Evolutionary conservation across 108 stramenopile species (phyloP), one percentile per base, ranked within the genome.

Genomic region (Ochromonas danica): DNA sequence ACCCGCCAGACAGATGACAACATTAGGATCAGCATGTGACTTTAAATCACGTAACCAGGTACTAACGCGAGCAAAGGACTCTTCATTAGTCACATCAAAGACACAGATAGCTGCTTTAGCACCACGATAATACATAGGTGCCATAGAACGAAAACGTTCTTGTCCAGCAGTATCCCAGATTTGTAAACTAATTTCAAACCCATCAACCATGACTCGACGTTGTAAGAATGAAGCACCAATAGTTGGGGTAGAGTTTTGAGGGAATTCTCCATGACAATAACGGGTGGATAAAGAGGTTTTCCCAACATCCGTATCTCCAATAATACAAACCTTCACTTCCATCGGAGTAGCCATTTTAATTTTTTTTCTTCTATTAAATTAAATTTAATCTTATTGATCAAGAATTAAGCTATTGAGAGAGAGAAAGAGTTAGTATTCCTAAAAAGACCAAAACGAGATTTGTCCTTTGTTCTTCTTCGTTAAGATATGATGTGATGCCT

Each of bases 61-160:
- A 6, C 14, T 10, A 25, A 75, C 38, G 36, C 51, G 36, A 33
- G 57, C 39, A 61, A 85, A 85, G 28, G 83, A 84, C 40, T 85
- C 84, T 78, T 85, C 84, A 79, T 83, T 82, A 40, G 83, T 85
- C n/a, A 85, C 83, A 40, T 85, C 84, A 40, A 84, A 85, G 45
- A 82, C 82, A 14, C 82, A 82, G 38, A 85, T 81, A 31, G 84
- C 84, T 30, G 83, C 84, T 22, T 82, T 81, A 0, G 84, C 84
- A 71, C 83, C 83, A 0, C 84, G 71, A 72, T 85, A 85, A 80
- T 85, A 85, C 42, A 84, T 83, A 17, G 84, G 84, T 0, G 84
- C 84, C 84, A 84, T 84, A 41, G 83, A 81, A 25, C 83, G 67
- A 79, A 84, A 84, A 17, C 81, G 43, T 65, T 84, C 83, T 75